Evolutionary conservation across 2,329 filamentous ascomycete species (phyloP).

Genomic region (Chrysoporthe austroafricana): DNA sequence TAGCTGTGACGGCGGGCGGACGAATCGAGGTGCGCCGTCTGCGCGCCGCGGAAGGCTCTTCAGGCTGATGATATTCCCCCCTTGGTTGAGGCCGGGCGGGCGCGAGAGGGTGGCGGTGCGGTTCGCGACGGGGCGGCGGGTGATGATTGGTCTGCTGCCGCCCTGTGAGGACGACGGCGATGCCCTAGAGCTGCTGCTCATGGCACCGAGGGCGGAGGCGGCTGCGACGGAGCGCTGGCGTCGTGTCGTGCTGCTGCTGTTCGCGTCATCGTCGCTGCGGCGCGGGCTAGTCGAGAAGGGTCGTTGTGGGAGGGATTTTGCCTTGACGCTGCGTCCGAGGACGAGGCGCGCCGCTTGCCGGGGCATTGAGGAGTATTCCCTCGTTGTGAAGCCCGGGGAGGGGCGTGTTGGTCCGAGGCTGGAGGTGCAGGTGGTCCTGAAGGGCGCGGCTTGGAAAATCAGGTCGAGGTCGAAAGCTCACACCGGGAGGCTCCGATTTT

Average conservation of each 20-base stretch:
- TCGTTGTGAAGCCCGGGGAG: background rate
- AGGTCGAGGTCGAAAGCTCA: background rate
- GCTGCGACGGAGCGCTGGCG: constrained; percentile 26
- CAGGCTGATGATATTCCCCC: constrained; percentile 24
- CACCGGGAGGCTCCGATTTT: background rate
- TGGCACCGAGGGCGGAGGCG: constrained; percentile 27
- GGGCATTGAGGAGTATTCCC: constrained; percentile 20
- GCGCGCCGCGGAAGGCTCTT: constrained; percentile 21
- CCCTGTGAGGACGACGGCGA: background rate
- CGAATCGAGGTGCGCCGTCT: background rate
- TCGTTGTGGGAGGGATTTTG: constrained; percentile 9
- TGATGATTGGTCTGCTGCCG: background rate
- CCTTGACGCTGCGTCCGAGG: constrained; percentile 27
- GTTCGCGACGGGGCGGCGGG: background rate
- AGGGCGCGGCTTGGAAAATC: background rate
- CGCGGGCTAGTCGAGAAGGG: constrained; percentile 24
- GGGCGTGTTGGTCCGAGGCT: background rate
- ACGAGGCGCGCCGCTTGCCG: constrained; percentile 29
- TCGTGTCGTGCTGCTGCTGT: constrained; percentile 14
- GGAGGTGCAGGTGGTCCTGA: background rate
- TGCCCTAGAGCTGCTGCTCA: constrained; percentile 16
- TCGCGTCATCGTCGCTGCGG: constrained; percentile 19
- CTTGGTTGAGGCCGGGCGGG: background rate
- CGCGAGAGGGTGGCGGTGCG: background rate
- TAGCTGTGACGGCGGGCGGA: constrained; percentile 8